Evolutionary conservation across 2,329 filamentous ascomycete genomes (phyloP).

Genomic region (Sporothrix pallida): DNA sequence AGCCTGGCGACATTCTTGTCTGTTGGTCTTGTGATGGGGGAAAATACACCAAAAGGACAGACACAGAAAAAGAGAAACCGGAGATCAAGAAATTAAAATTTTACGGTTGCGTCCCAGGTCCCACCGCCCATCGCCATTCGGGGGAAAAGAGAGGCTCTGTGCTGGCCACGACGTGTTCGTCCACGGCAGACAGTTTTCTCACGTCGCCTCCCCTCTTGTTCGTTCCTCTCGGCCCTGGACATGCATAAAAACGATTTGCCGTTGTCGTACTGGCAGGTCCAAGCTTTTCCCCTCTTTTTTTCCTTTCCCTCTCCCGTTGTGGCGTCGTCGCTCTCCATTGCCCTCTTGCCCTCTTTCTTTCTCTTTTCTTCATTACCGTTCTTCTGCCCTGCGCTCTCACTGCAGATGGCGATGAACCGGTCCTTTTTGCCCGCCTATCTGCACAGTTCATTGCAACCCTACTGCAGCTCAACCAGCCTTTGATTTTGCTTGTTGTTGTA

Average conservation of each 20-base stretch:
- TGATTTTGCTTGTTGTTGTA: neutral
- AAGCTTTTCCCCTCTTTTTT: constrained; percentile 12
- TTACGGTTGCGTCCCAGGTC: neutral
- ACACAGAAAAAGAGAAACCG: neutral
- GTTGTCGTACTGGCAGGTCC: constrained; percentile 22
- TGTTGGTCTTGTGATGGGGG: neutral
- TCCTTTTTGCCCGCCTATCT: constrained; percentile 6
- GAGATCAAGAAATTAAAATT: neutral
- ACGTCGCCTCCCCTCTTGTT: constrained; percentile 24
- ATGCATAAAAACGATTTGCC: constrained; percentile 24
- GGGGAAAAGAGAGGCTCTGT: constrained; percentile 14
- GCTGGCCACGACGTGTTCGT: constrained; percentile 16
- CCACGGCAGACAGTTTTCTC: neutral
- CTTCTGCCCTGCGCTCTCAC: neutral
- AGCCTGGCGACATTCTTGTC: neutral
- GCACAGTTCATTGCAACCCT: constrained; percentile 25
- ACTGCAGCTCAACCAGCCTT: constrained; percentile 13
- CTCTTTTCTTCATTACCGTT: neutral
- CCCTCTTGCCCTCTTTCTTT: neutral
- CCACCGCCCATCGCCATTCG: neutral
- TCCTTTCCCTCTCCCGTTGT: neutral
- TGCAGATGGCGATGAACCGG: constrained; percentile 14
- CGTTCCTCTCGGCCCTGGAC: neutral
- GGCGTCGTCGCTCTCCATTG: no score
- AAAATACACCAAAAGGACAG: neutral